Base-by-base conservation (phyloP, 345 rosid species). In the Gossypium thurberi region DNA sequence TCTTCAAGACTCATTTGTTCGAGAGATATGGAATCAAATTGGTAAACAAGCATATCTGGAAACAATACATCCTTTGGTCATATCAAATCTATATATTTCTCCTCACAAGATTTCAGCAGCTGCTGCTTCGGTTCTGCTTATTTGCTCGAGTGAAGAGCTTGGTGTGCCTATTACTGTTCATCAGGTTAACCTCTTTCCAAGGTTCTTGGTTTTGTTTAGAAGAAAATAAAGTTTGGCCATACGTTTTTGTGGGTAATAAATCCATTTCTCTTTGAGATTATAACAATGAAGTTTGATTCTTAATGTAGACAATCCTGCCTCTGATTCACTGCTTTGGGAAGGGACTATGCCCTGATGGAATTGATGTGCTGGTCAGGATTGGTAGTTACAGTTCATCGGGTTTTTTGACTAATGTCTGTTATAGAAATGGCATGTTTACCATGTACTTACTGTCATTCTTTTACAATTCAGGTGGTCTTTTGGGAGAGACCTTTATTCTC, bases 121-220 rank as follows among this genome's bases (percentile, higher is more conserved):
- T 61, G 97, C 89, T 84, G 97, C 98, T 78, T 87, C 98, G 72
- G 97, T 94, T 80, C 80, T 94, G 78, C 83, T 94, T 77, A 87
- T 94, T 75, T 87, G 91, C 77, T 91, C 98, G 48, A 87, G 96
- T 73, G 98, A 94, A 85, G 98, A 94, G 87, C 93, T 91, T 75
- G 98, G 97, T 73, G 81, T 81, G 79, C 97, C 97, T 64, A 79
- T 94, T 72, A 90, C 97, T 52, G 84, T 91, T 72, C 89, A 87
- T 85, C 97, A 94, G 98, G 97, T 93, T 78, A 75, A 72, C 37
- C 58, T 81, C 66, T 64, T 59, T 56, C 66, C 72, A 51, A 13
- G 37, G 62, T 43, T 79, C 59, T 75, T 43, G 65, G 20, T 69
- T 64, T 65, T 67, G 2, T 79, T 76, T 58, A 74, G 26, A 57